Percentiles rank a stretch among this genome's conserved stretches.
Conservation (phyloP, 2,329 filamentous ascomycete species). For the Lachnellula arida region DNA sequence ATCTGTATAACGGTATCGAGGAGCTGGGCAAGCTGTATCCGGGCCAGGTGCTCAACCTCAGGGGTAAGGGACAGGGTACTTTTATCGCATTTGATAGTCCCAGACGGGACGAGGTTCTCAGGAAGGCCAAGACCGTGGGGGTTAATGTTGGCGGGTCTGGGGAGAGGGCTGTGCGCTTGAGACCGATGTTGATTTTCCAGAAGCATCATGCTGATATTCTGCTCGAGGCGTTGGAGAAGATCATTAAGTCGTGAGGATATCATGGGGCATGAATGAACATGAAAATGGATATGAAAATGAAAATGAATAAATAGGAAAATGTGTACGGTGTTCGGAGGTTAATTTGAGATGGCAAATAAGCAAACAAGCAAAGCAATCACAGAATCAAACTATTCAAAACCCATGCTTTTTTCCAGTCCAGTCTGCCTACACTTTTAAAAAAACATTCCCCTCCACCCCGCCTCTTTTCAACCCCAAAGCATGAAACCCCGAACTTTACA, state of each 20-base stretch:
- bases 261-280: not conserved
- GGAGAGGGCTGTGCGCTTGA: slow-evolving; percentile 61
- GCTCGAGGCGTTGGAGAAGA: slow-evolving; percentile 67
- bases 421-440: too few relatives aligned
- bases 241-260: slow-evolving; percentile 26
- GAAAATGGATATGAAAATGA: not conserved
- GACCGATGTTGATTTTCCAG: slow-evolving; percentile 84
- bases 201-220: slow-evolving; percentile 85
- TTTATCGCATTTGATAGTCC: slow-evolving; percentile 79
- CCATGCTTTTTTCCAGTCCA: too few relatives aligned
- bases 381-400: too few relatives aligned
- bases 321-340: too few relatives aligned
- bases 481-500: too few relatives aligned
- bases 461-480: too few relatives aligned
- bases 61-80: slow-evolving; percentile 71
- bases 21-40: slow-evolving; percentile 62
- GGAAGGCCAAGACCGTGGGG: slow-evolving; percentile 65
- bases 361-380: too few relatives aligned
- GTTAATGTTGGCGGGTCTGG: slow-evolving; percentile 78
- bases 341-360: too few relatives aligned
- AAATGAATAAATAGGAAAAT: too few relatives aligned
- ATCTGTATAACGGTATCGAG: slow-evolving; percentile 62
- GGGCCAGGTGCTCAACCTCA: slow-evolving; percentile 64
- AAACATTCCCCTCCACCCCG: too few relatives aligned
- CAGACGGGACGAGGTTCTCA: slow-evolving; percentile 63